Evolutionary conservation across 495 filamentous ascomycete genomes (phyloP), one percentile per base, ranked within the genome.

Genomic region (Xylaria intraflava): DNA sequence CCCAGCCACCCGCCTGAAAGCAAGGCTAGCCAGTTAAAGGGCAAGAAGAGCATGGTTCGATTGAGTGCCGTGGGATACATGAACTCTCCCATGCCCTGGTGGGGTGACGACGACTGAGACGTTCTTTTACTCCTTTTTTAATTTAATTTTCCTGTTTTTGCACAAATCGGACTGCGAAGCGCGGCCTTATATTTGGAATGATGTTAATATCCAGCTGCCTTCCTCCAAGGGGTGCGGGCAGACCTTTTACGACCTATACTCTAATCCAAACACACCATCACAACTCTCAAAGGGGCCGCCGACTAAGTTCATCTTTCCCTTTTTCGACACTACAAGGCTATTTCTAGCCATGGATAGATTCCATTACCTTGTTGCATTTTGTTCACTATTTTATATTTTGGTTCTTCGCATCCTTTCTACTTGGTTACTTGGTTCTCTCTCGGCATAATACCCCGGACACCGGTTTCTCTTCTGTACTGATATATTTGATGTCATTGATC

Each of bases 1-100:
- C 26, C 35, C 12, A 12, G 26, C 2, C 33, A 26, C 20, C 20
- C 52, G 10, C 52, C 52, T 1, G 27, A 49, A 12, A 45, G 20
- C 17, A 40, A 16, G n/a, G 9, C 23, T 5, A 53, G 59, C 47
- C 44, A 62, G 56, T 56, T 62, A 59, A 61, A 73, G 65, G 64
- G 57, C 53, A 67, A 71, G 51, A 73, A 72, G 60, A 76, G 73
- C 59, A 62, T 66, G 19, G 70, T 70, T 24, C 66, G 74, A 38
- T 51, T 77, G 40, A 77, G 74, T 46, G 74, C 74, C 3, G 72
- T 77, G 20, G 74, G 74, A 12, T 64, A 64, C 27, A 54, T 62
- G 17, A 62, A 52, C 35, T 55, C 65, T 8, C 72, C 72, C 17
- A 61, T 67, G 6, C 69, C 70, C 12, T 74, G 66, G 65, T 74